Conservation (phyloP, 441 rosid species). For the Dalechampia spathulata region DNA sequence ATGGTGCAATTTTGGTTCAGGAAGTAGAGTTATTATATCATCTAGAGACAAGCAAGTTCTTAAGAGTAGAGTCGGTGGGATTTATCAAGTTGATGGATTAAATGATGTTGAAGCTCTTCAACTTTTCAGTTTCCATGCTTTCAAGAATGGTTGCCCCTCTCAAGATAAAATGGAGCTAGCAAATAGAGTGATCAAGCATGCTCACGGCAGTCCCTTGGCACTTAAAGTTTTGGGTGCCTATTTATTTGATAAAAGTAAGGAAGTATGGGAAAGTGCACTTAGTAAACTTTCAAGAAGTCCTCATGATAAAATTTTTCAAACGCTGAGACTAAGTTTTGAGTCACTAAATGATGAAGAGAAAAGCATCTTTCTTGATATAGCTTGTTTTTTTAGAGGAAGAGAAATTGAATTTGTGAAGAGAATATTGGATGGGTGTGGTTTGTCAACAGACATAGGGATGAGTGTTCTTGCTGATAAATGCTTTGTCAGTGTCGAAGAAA, state of each 20-base stretch:
- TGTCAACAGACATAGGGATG: not conserved
- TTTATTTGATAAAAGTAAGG: not conserved
- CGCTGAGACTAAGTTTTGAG: constrained; percentile 10
- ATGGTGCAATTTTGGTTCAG: not conserved
- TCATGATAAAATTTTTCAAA: not conserved
- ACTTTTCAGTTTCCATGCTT: constrained; percentile 6
- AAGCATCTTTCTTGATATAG: not conserved
- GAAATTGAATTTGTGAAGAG: not conserved
- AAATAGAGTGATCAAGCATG: not conserved
- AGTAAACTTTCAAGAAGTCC: not conserved
- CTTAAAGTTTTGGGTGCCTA: constrained; percentile 16
- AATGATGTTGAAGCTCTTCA: constrained; percentile 2
- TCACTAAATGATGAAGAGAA: not conserved
- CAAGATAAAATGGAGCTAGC: not conserved
- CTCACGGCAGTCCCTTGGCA: constrained; percentile 10
- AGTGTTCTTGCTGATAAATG: constrained; percentile 1
- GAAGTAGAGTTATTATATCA: constrained; percentile 9
- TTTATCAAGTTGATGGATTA: constrained; percentile 8
- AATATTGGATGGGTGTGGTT: constrained; percentile 4
- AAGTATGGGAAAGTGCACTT: constrained; percentile 3
- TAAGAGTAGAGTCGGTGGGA: not conserved
- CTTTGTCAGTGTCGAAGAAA: not conserved
- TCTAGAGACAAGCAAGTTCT: constrained; percentile 7
- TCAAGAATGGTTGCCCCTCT: not conserved
- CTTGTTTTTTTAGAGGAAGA: constrained; percentile 4